Percentiles rank a stretch among this genome's conserved stretches.
Conservation (phyloP, 2,329 filamentous ascomycete species). For the Herpotrichia juniperi region DNA sequence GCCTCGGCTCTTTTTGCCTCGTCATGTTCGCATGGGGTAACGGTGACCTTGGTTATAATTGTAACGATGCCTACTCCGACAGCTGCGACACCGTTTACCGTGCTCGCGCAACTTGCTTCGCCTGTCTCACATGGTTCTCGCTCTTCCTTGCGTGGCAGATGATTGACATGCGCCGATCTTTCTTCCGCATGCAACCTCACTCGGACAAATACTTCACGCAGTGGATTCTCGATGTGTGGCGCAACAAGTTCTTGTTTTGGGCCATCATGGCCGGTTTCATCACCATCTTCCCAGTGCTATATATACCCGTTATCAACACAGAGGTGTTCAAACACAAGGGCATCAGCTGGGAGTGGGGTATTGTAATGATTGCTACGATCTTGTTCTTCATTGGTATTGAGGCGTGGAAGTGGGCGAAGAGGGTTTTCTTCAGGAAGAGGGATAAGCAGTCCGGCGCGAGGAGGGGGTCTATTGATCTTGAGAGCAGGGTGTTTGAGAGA, state of each 20-base stretch:
- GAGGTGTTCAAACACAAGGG: slow-evolving; percentile 69
- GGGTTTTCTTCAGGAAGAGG: slow-evolving; percentile 47
- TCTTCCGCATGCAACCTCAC: slow-evolving; percentile 75
- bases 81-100: slow-evolving; percentile 44
- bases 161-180: slow-evolving; percentile 72
- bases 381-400: slow-evolving; percentile 71
- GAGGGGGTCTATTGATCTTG: slow-evolving; percentile 14
- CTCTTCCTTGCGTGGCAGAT: slow-evolving; percentile 82
- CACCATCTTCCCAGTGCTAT: slow-evolving; percentile 57
- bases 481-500: slow-evolving; percentile 17
- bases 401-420: slow-evolving; percentile 71
- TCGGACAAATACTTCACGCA: slow-evolving; percentile 62
- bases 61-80: slow-evolving; percentile 41
- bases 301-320: slow-evolving; percentile 71
- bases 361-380: slow-evolving; percentile 66
- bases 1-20: slow-evolving; percentile 42
- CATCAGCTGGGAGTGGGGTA: slow-evolving; percentile 73
- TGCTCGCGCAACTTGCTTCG: slow-evolving; percentile 75
- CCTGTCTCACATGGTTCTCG: slow-evolving; percentile 76
- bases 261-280: slow-evolving; percentile 52
- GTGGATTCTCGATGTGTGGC: slow-evolving; percentile 72
- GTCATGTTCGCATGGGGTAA: slow-evolving; percentile 43
- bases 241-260: slow-evolving; percentile 68
- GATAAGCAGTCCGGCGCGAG: slow-evolving; percentile 17
- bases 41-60: slow-evolving; percentile 39